Evolutionary conservation across 2,329 filamentous ascomycete genomes (phyloP).

Genomic region (Aureobasidium subglaciale): DNA sequence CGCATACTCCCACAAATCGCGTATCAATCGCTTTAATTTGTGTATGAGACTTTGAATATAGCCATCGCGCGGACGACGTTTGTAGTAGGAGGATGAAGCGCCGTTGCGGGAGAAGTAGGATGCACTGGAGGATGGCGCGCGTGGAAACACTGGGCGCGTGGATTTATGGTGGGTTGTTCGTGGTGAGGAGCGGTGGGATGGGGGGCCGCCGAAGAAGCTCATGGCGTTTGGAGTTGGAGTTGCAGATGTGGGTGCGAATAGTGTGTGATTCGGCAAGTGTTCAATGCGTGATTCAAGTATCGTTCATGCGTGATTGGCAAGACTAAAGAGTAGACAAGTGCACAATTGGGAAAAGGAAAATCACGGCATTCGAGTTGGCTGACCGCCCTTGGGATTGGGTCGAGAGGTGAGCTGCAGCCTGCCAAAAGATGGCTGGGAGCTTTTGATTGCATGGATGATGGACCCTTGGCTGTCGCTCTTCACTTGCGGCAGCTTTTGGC

Average conservation of each 20-base stretch:
- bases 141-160: slow-evolving; percentile 6
- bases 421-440: not conserved
- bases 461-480: not conserved
- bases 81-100: slow-evolving; percentile 62
- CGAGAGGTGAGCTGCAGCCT: not conserved
- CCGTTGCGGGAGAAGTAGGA: slow-evolving; percentile 16
- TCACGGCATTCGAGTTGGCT: not conserved
- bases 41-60: slow-evolving; percentile 68
- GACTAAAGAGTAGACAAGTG: not conserved
- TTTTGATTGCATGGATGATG: not conserved
- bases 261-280: not conserved
- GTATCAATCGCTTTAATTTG: slow-evolving; percentile 70
- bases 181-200: slow-evolving; percentile 1
- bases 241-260: too few species aligned
- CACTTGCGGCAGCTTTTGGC: slow-evolving; percentile 5
- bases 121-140: slow-evolving; percentile 7
- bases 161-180: not conserved
- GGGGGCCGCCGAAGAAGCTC: slow-evolving; percentile 14
- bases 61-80: slow-evolving; percentile 66
- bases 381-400: not conserved
- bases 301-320: not conserved
- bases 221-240: not conserved
- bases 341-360: not conserved
- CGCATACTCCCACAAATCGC: slow-evolving; percentile 74
- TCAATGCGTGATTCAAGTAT: not conserved